These are phyloP conservation scores for Apiotrichum brassicae DNA, from an alignment of 1,284 basidiomycete genomes.

Conservation along the genomic window DNA sequence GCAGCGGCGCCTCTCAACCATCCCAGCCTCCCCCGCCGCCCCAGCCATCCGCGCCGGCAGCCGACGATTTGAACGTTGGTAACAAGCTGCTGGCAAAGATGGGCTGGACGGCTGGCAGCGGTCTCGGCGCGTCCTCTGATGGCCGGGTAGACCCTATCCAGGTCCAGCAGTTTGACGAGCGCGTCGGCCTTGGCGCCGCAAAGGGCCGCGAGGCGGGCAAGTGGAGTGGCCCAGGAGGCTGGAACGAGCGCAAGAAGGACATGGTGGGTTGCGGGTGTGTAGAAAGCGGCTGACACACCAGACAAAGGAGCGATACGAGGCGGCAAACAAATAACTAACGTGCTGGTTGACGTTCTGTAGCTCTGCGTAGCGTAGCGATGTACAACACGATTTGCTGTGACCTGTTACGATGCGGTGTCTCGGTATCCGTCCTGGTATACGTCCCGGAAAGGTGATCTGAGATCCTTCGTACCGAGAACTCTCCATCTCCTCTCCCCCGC, in stretches of 20 bases:
- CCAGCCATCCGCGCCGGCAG: slow-evolving; percentile 54
- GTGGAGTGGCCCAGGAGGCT: slow-evolving; percentile 52
- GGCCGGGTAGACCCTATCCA: slow-evolving; percentile 80
- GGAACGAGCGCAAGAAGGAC: slow-evolving; percentile 34
- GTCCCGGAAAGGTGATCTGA: too few relatives aligned
- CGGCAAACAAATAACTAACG: neutral
- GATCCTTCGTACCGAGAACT: too few relatives aligned
- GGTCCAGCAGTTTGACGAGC: slow-evolving; percentile 74
- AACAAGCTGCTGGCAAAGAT: slow-evolving; percentile 90
- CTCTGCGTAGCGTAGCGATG: neutral
- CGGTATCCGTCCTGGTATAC: too few relatives aligned
- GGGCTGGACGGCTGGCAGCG: slow-evolving; percentile 89
- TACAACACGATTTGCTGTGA: neutral
- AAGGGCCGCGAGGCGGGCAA: slow-evolving; percentile 77
- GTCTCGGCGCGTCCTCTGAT: slow-evolving; percentile 69
- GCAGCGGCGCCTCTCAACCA: neutral
- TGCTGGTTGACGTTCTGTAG: neutral
- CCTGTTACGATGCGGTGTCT: too few relatives aligned
- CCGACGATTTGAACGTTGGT: slow-evolving; percentile 75
- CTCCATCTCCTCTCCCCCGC: too few relatives aligned
- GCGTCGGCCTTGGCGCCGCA: slow-evolving; percentile 77
- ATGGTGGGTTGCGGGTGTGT: slow-evolving; percentile 22
- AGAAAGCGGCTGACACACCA: slow-evolving; percentile 2
- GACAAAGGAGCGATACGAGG: slow-evolving; percentile 16
- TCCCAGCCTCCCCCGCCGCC: neutral